Evolutionary conservation across 176 grass and related monocot genomes (phyloP).

Genomic region (barley (Hordeum vulgare)): MorexV3_pseudomolecules_assembly NC_058521.1:145153824-145154323

Average conservation of each 20-base stretch:
- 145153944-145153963: neutral
- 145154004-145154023: neutral
- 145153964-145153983: slow-evolving; percentile 6
- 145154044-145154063: neutral
- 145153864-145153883: neutral
- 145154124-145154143: neutral
- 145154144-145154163: neutral
- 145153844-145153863: neutral
- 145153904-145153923: neutral
- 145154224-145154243: neutral
- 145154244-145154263: neutral
- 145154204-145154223: neutral
- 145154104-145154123: neutral
- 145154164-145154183: neutral
- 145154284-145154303: neutral
- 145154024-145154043: neutral
- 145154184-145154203: neutral
- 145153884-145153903: neutral
- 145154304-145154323: too few species aligned
- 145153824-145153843: neutral
- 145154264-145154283: neutral
- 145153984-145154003: neutral
- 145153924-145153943: neutral
- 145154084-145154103: neutral
- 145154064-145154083: neutral